Base-by-base conservation (phyloP, 2,329 filamentous ascomycete genomes). In the Penicillium sp. region DNA sequence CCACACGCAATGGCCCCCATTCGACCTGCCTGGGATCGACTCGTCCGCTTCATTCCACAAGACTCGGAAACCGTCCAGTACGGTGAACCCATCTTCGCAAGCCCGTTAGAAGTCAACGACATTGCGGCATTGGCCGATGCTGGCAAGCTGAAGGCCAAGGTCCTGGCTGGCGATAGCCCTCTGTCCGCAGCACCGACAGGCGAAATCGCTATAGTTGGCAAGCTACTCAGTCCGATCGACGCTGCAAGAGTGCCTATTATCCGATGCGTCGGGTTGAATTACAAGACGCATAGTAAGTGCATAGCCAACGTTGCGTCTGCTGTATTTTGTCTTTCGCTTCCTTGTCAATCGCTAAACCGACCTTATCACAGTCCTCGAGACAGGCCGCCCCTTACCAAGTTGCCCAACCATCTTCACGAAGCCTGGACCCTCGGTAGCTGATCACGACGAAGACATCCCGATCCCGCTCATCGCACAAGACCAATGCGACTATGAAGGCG, bases 381-480 rank as follows among this genome's bases (percentile, higher is more conserved):
- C 31, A 2, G 52, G 52, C n/a, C 30, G 52, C 9, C 9, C 31
- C 11, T 19, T 44, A 50, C 54, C 44, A 23, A 47, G 8, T 2
- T 57, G 41, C 26, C 54, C 54, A 15, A 31, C 54, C 15, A 41
- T 57, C 54, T 57, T 57, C 26, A 31, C 41, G 3, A 57, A 57
- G 23, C 54, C 54, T 2, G 11, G 21, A 1, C 31, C 38, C 44
- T 21, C 54, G 1, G 41, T 57, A 0, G 54, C 54, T 21, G 54
- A 31, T 26, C 47, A 50, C 60, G 35, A 1, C 35, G 11, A 41
- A 13, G 35, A 15, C 11, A 41, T 41, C 35, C 35, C 35, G 0
- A 41, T 41, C 9, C 35, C 35, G 1, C 3, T 13, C 2, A 38
- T 38, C 11, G 35, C 35, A 2, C 35, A 38, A 13, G 9, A 3